Percentiles rank a stretch among this genome's conserved stretches.
Conservation (phyloP, 2,329 filamentous ascomycete species). For the Aureobasidium vineae region DNA sequence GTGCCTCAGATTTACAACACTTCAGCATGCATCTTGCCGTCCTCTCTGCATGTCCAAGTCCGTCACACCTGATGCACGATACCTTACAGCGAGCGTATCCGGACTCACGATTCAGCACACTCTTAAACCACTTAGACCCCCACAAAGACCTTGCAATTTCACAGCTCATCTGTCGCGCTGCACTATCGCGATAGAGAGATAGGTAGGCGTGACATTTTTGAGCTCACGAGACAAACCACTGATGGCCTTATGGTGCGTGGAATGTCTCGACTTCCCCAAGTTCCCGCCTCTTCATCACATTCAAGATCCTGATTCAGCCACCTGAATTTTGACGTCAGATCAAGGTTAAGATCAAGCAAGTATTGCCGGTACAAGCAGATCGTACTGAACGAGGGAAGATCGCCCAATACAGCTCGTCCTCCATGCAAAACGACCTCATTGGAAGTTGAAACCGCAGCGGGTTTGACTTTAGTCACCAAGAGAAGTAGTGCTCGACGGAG, state of each 20-base stretch:
- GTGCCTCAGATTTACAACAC: not conserved
- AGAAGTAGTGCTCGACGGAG: not conserved
- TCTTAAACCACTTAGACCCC: no score
- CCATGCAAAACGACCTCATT: constrained; percentile 18
- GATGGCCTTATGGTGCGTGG: not conserved
- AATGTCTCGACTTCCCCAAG: not conserved
- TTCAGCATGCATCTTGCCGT: not conserved
- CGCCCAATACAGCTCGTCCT: constrained; percentile 2
- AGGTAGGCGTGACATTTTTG: not conserved
- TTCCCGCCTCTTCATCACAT: constrained; percentile 1
- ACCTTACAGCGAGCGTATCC: not conserved
- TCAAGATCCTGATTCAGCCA: not conserved
- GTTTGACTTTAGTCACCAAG: not conserved
- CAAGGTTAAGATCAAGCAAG: constrained; percentile 11
- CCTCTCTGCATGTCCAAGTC: not conserved
- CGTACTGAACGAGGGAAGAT: not conserved
- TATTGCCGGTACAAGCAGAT: constrained; percentile 11
- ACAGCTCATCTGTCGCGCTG: not conserved
- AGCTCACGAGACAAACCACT: not conserved
- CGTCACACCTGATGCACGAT: not conserved
- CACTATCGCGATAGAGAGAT: not conserved
- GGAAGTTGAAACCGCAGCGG: constrained; percentile 11
- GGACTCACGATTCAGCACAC: not conserved
- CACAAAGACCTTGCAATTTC: no score
- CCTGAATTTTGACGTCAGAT: constrained; percentile 15